These are phyloP conservation scores for Aspergillus bombycis DNA, from an alignment of 2,329 filamentous ascomycete genomes.

Conservation along the genomic window DNA sequence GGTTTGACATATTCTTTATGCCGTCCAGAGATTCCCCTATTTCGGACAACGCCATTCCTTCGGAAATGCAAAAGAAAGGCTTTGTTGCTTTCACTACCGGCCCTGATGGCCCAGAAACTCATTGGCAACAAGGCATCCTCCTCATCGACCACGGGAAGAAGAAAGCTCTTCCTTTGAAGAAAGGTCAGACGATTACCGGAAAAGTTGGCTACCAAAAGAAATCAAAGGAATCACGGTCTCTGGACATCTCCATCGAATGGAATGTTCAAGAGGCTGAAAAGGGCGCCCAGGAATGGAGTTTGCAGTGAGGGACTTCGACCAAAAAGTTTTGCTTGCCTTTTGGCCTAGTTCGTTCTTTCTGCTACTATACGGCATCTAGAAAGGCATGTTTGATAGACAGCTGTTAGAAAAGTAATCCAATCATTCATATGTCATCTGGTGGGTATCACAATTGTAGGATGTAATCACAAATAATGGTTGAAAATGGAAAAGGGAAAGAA, in stretches of 20 bases:
- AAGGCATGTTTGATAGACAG: neutral
- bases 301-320: constrained; percentile 34
- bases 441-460: neutral
- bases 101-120: constrained; percentile 73
- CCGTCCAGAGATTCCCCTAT: constrained; percentile 57
- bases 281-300: constrained; percentile 45
- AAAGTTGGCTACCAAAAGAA: constrained; percentile 71
- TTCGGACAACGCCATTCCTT: constrained; percentile 58
- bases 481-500: neutral
- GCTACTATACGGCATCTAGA: neutral
- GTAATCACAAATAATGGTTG: neutral
- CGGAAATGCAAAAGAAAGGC: constrained; percentile 66
- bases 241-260: constrained; percentile 70
- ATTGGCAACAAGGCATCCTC: constrained; percentile 86
- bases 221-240: constrained; percentile 68
- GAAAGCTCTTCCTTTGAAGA: constrained; percentile 51
- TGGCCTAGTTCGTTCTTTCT: neutral
- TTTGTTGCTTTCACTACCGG: constrained; percentile 84
- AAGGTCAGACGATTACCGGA: constrained; percentile 64
- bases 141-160: constrained; percentile 64
- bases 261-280: constrained; percentile 47
- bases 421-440: neutral
- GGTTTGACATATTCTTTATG: constrained; percentile 94
- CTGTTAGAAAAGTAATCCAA: neutral
- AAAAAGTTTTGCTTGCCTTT: constrained; percentile 8